Percentiles rank a stretch among this genome's conserved stretches.
Evolutionary conservation across 1,284 basidiomycete species (phyloP).

Genomic region (Malassezia equina): DNA sequence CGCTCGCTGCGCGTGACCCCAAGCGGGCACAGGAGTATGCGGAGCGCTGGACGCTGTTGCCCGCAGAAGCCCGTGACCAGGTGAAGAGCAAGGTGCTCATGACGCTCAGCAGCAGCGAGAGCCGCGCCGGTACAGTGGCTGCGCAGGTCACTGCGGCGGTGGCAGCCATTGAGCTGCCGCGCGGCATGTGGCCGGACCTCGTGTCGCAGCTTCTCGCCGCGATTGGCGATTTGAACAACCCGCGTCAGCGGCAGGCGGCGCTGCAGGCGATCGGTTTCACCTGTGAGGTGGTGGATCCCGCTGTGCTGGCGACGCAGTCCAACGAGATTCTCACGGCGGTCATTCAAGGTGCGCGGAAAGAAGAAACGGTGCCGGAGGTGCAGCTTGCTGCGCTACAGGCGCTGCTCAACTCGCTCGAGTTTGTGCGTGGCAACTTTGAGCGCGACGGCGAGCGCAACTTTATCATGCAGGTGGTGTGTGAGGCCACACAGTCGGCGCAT

Average conservation of each 20-base stretch:
- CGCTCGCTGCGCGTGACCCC: conserved; percentile 71
- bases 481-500: conserved; percentile 84
- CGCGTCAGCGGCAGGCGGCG: conserved; percentile 73
- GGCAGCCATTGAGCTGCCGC: conserved; percentile 81
- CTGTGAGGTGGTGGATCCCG: conserved; percentile 71
- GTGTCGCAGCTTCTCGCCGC: conserved; percentile 79
- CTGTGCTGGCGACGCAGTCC: conserved; percentile 73
- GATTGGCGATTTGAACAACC: conserved; percentile 67
- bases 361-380: conserved; percentile 75
- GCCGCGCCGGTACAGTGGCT: conserved; percentile 71
- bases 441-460: conserved; percentile 81
- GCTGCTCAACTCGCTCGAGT: conserved; percentile 89
- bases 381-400: conserved; percentile 91
- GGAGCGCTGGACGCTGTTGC: conserved; percentile 63
- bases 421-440: conserved; percentile 94
- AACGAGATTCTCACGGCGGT: conserved; percentile 98
- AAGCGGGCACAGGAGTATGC: conserved; percentile 52
- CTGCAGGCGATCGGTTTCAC: conserved; percentile 92
- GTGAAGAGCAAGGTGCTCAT: conserved; percentile 80
- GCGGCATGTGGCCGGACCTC: conserved; percentile 76
- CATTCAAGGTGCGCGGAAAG: conserved; percentile 92
- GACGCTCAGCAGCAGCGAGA: conserved; percentile 65
- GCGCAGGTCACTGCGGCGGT: conserved; percentile 90
- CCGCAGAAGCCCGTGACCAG: conserved; percentile 61
- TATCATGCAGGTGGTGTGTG: conserved; percentile 99